Evolutionary conservation across 2,329 filamentous ascomycete genomes (phyloP).

Genomic region (Proliferodiscus dingleyae): DNA sequence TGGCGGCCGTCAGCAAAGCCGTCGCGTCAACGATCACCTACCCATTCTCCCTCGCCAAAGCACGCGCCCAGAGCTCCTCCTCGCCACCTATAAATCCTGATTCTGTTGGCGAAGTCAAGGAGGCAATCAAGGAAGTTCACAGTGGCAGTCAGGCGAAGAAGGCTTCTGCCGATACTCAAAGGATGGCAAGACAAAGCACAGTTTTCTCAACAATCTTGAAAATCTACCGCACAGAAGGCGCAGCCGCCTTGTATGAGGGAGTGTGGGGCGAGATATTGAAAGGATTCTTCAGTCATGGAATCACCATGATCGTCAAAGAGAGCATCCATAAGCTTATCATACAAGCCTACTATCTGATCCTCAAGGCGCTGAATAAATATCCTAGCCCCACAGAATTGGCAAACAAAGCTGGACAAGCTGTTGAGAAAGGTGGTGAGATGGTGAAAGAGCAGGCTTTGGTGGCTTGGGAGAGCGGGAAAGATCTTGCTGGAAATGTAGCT

Average conservation of each 20-base stretch:
- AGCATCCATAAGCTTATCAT: constrained; percentile 68
- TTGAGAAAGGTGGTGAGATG: constrained; percentile 13
- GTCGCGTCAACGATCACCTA: constrained; percentile 74
- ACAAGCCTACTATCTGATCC: constrained; percentile 62
- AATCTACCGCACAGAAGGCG: constrained; percentile 59
- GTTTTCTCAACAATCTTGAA: constrained; percentile 60
- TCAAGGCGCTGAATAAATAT: constrained; percentile 43
- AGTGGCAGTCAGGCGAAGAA: constrained; percentile 27
- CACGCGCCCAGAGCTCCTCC: constrained; percentile 62
- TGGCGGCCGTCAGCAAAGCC: constrained; percentile 75
- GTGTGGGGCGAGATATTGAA: constrained; percentile 72
- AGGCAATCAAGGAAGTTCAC: constrained; percentile 29
- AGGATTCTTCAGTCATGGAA: constrained; percentile 78
- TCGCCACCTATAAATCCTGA: constrained; percentile 31
- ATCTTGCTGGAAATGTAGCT: constrained; percentile 13
- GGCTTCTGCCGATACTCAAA: constrained; percentile 20
- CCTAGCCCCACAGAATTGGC: constrained; percentile 39
- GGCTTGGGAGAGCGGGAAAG: constrained; percentile 13
- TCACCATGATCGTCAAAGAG: constrained; percentile 85
- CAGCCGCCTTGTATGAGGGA: constrained; percentile 68
- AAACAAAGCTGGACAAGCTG: constrained; percentile 32
- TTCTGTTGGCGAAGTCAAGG: constrained; percentile 27
- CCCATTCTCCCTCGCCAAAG: constrained; percentile 81
- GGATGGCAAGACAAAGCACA: constrained; percentile 37
- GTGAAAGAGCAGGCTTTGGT: constrained; percentile 14